Evolutionary conservation across 2,329 filamentous ascomycete species (phyloP).

Genomic region (Colletotrichum cereale): DNA sequence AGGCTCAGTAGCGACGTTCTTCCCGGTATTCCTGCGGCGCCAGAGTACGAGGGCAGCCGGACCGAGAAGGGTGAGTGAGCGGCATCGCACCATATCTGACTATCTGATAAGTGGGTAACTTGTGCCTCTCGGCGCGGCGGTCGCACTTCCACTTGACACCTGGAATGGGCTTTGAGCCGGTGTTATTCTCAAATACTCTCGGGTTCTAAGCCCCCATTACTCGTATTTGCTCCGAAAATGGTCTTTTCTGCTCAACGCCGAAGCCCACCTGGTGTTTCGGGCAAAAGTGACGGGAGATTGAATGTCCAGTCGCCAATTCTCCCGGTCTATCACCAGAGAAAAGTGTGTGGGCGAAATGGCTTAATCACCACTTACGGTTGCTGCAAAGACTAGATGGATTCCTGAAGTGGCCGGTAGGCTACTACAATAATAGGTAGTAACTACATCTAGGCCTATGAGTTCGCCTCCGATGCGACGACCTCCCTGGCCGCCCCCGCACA

Average conservation of each 20-base stretch:
- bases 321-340: too few relatives aligned
- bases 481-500: too few relatives aligned
- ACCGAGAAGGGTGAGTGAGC: conserved; percentile 72
- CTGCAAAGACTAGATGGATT: background rate
- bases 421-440: background rate
- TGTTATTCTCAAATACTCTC: conserved; percentile 6
- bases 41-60: conserved; percentile 70
- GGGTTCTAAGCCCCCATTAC: background rate
- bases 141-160: conserved; percentile 7
- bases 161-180: background rate
- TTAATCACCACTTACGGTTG: background rate
- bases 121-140: conserved; percentile 30
- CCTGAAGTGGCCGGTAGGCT: background rate
- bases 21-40: conserved; percentile 48
- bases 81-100: conserved; percentile 41
- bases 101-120: conserved; percentile 42
- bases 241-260: background rate
- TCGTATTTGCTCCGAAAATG: conserved; percentile 26
- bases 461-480: too few relatives aligned
- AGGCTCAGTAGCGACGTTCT: conserved; percentile 27
- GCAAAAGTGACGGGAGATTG: background rate
- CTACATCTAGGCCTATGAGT: too few relatives aligned
- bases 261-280: too few relatives aligned
- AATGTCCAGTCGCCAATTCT: too few relatives aligned
- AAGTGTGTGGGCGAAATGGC: background rate